phyloP scores from a whole-genome alignment of 75 land plant species.

The Ceratopteris richardii region DNA sequence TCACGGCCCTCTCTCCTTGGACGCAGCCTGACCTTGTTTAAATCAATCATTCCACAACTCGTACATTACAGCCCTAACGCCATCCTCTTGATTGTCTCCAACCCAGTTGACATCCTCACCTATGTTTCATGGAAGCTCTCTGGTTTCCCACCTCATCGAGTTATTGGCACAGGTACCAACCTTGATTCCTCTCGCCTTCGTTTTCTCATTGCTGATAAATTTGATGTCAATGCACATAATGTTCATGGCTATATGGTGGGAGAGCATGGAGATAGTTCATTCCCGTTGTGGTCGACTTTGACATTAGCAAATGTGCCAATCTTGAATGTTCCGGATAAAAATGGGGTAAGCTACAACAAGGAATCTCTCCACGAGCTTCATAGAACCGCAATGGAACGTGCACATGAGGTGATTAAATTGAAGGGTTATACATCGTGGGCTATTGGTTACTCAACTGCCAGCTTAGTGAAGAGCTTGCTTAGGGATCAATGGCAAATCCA shows the following conservation, averaged over 20 bases:
- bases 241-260: too few species aligned
- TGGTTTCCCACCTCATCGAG: slow-evolving; percentile 64
- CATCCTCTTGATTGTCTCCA: slow-evolving; percentile 65
- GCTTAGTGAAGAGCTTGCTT: too few species aligned
- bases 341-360: slow-evolving; percentile 29
- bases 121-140: slow-evolving; percentile 87
- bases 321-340: slow-evolving; percentile 34
- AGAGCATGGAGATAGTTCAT: slow-evolving; percentile 88
- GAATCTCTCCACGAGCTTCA: slow-evolving; percentile 21
- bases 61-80: slow-evolving; percentile 47
- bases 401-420: slow-evolving; percentile 60
- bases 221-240: too few species aligned
- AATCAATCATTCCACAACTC: slow-evolving; percentile 38
- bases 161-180: slow-evolving; percentile 81
- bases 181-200: slow-evolving; percentile 75
- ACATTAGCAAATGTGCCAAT: slow-evolving; percentile 67
- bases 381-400: slow-evolving; percentile 16
- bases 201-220: slow-evolving; percentile 50
- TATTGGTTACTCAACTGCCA: too few species aligned
- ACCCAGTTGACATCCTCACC: slow-evolving; percentile 79
- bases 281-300: slow-evolving; percentile 84
- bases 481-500: slow-evolving; percentile 63
- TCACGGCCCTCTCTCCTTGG: slow-evolving; percentile 62
- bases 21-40: slow-evolving; percentile 53
- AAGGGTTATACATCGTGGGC: too few species aligned